These are phyloP conservation scores for Xerocomellus chrysenteron DNA, from an alignment of 768 basidiomycete species.

Conservation along the genomic window DNA sequence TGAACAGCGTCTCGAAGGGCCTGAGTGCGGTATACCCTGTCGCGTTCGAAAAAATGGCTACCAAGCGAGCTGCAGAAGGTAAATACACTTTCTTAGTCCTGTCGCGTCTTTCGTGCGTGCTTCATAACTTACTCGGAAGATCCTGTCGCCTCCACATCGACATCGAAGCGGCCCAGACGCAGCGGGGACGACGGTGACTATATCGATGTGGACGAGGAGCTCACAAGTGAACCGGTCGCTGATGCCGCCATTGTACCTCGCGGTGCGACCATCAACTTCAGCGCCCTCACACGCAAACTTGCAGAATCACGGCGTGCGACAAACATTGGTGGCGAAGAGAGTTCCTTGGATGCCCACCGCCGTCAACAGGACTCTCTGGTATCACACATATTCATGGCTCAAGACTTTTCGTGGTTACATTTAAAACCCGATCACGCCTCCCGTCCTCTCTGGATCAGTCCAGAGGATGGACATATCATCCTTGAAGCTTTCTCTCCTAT, in stretches of 20 bases:
- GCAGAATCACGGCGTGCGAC: conserved; percentile 56
- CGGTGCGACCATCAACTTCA: conserved; percentile 83
- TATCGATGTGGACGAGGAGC: conserved; percentile 57
- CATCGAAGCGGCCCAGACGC: conserved; percentile 42
- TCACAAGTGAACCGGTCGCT: conserved; percentile 33
- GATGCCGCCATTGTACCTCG: conserved; percentile 55
- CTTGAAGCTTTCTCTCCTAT: conserved; percentile 98
- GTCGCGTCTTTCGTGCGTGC: neutral
- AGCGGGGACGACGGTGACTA: conserved; percentile 56
- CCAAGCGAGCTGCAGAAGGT: conserved; percentile 45
- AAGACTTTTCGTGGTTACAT: conserved; percentile 84
- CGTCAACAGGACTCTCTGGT: conserved; percentile 73
- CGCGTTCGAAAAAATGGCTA: conserved; percentile 29
- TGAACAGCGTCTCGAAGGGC: neutral
- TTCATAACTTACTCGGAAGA: conserved; percentile 14
- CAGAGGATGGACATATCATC: conserved; percentile 89
- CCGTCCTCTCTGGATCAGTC: conserved; percentile 95
- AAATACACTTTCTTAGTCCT: neutral
- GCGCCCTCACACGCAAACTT: conserved; percentile 76
- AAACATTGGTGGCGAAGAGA: conserved; percentile 40
- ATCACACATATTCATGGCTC: conserved; percentile 80
- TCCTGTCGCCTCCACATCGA: conserved; percentile 23
- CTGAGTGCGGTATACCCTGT: neutral
- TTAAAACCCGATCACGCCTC: conserved; percentile 90
- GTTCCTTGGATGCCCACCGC: conserved; percentile 62